Percentiles rank a stretch among this genome's conserved stretches.
phyloP scores from a whole-genome alignment of 768 basidiomycete species.

The Psilocybe cubensis region DNA sequence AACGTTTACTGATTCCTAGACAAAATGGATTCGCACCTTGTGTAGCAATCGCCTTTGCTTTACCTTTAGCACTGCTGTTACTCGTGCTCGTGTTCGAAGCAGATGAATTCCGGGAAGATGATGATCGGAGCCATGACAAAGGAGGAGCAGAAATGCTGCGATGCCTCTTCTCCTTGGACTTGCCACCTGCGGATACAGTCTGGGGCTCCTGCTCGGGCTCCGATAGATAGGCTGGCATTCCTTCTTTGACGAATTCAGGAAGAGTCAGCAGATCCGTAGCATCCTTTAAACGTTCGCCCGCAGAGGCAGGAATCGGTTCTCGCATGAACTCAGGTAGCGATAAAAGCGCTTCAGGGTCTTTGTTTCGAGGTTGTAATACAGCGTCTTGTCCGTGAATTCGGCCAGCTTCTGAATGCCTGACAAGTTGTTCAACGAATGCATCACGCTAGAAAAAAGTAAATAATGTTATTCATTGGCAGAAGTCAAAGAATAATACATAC shows the following conservation, averaged over 20 bases:
- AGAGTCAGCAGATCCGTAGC: constrained; percentile 55
- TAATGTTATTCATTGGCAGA: not conserved
- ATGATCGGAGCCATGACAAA: constrained; percentile 56
- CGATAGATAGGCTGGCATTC: constrained; percentile 34
- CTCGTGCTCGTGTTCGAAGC: constrained; percentile 1
- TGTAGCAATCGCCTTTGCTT: constrained; percentile 18
- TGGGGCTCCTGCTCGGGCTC: constrained; percentile 13
- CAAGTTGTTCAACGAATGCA: constrained; percentile 75
- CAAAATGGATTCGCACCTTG: constrained; percentile 18
- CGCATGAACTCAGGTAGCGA: constrained; percentile 68
- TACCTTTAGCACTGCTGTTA: constrained; percentile 21
- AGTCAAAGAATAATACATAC: constrained; percentile 39
- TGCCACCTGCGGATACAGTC: not conserved
- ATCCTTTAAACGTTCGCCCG: constrained; percentile 32
- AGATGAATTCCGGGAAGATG: constrained; percentile 26
- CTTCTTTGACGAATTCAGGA: constrained; percentile 63
- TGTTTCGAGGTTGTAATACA: constrained; percentile 45
- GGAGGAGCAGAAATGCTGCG: constrained; percentile 67
- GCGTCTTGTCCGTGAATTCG: constrained; percentile 85
- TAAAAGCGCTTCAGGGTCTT: constrained; percentile 56
- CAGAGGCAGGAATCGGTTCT: constrained; percentile 44
- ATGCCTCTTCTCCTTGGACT: constrained; percentile 35
- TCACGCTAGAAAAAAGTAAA: constrained; percentile 53
- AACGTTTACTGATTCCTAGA: not conserved
- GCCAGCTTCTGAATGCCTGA: constrained; percentile 71